Base-by-base conservation (phyloP, 306 rosid species). In the Arachis stenosperma region DNA sequence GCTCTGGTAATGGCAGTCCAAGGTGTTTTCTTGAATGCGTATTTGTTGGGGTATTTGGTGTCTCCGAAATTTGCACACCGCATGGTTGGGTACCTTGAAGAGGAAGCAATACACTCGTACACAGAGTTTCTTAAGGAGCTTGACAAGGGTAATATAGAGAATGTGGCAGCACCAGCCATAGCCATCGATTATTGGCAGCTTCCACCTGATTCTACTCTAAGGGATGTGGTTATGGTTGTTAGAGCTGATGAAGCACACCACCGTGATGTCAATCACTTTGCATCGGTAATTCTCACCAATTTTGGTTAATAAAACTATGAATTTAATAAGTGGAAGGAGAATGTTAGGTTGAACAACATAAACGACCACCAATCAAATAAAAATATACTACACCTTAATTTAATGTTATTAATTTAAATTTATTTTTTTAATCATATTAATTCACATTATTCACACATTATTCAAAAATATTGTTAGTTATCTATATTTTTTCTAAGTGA, bases 241-340 rank as follows among this genome's bases (percentile, higher is more conserved):
- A 79, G 93, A 71, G 91, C 93, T 40, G 97, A 90, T 42, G 97
- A 90, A 64, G 97, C 93, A 8, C 97, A 90, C 48, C 93, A 90
- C 63, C 89, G 93, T 2, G 97, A 90, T 78, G 93, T 88, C 75
- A 90, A 90, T 62, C 93, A 90, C 83, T 88, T 88, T 57, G 97
- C 93, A 37, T 86, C 97, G 55, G 96, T 90, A 80, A 61, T 68
- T 27, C 29, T 3, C 27, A 22, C 27, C 27, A 22, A 22, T 22
- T 22, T 22, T 22, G 27, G 27, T 22, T 22, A 22, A 22, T 22
- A 22, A 22, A 22, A 22, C 27, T 22, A 22, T 22, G 27, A 22
- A 22, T 22, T 22, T 22, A 22, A 22, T 22, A 22, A 22, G 22
- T 22, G 22, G 22, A 22, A 22, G 17, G 17, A 15, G 17, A 15